Evolutionary conservation across 306 rosid species (phyloP), one percentile per base, ranked within the genome.

Genomic region (Parietaria judaica): DNA sequence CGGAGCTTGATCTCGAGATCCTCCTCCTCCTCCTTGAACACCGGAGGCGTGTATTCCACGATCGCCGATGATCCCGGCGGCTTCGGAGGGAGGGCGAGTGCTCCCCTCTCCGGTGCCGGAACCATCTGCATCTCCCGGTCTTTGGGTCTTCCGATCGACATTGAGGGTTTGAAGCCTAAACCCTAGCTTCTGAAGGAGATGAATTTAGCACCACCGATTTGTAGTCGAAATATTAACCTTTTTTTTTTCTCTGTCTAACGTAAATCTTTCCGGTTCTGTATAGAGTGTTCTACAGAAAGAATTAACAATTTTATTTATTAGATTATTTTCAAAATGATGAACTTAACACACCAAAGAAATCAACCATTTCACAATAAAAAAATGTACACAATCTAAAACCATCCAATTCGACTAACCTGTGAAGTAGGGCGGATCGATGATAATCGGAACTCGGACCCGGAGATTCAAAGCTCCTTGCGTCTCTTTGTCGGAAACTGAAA

Each of bases 1-100:
- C 99, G 94, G 50, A 92, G 96, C 85, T 92, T 92, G 72, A 92
- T 43, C 82, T 92, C 96, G 2, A 92, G 58, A 70, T 92, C 95
- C 75, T 92, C 96, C 61, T 88, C 99, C 65, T 92, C 94, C 77
- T 92, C 95, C 76, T 86, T 80, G 44, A 82, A 72, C 59, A 46
- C 87, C 6, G 71, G 80, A 3, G 90, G 87, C 15, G 73, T 75
- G 67, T 88, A 92, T 74, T 86, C 90, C 35, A 92, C 95, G 8
- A 92, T 67, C 47, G 94, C 96, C 68, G 76, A 77, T 31, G 99
- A 82, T 31, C 70, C 70, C 14, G 82, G 81, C 3, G 69, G 70
- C 65, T 11, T 63, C 7, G 79, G 76, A 0, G 87, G 87, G 1
- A 59, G 71, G 54, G 61, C 58, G 11, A 84, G 86, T 36, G 74